Evolutionary conservation across 495 filamentous ascomycete genomes (phyloP).

Genomic region (Neurospora tetraspora): DNA sequence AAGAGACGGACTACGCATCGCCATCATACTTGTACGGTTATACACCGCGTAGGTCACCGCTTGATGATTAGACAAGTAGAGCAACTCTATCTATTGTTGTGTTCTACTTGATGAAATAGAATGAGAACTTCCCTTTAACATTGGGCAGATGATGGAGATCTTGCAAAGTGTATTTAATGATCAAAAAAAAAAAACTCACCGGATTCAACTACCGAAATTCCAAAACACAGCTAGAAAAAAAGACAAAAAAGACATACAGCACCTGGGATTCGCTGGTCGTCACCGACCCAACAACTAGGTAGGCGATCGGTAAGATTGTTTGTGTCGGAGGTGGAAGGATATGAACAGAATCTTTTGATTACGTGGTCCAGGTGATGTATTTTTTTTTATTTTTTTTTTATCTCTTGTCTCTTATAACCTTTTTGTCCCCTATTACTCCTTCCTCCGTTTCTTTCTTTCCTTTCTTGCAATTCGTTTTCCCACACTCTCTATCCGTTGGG

Average conservation of each 20-base stretch:
- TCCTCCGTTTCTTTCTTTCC: background rate
- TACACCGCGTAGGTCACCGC: background rate
- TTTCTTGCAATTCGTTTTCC: background rate
- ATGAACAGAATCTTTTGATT: background rate
- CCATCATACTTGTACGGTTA: background rate
- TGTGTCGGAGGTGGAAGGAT: background rate
- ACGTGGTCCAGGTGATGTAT: background rate
- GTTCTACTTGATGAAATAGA: background rate
- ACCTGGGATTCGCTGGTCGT: slow-evolving; percentile 24
- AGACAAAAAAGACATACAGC: slow-evolving; percentile 11
- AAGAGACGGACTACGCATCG: background rate
- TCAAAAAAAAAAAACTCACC: background rate
- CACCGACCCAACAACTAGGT: slow-evolving; percentile 41
- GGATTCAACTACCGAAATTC: background rate
- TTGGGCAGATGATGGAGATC: background rate
- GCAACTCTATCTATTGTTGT: background rate
- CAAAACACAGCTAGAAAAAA: background rate
- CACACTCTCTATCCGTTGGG: background rate
- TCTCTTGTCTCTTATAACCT: background rate
- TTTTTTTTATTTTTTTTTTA: background rate
- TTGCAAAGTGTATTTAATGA: background rate
- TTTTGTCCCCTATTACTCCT: background rate
- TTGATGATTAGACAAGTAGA: background rate
- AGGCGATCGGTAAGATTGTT: background rate
- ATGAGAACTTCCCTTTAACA: background rate